Evolutionary conservation across 2,329 filamentous ascomycete genomes (phyloP), one percentile per base, ranked within the genome.

Genomic region (Lecanicillium sp.): DNA sequence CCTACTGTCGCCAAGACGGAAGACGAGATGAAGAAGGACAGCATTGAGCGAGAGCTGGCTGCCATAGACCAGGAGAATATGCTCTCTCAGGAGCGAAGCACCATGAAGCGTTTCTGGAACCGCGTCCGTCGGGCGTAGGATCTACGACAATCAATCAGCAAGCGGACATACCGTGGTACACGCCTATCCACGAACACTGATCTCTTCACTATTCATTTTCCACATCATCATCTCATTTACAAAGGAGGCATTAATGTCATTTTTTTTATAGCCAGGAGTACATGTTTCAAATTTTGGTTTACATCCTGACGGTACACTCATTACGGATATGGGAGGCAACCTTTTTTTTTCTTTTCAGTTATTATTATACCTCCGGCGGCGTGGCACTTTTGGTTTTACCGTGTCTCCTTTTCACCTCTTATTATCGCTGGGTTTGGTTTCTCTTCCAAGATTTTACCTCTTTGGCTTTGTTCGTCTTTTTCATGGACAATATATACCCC

Each of bases 81-180:
- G 30, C 40, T 50, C 6, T 41, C 46, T 17, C 42, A 49, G 4
- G 75, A 79, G 41, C 66, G 64, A 36, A 68, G 72, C 4, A 66
- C 77, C 3, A 70, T 82, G 52, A 81, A 75, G 61, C 70, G 77
- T 37, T 66, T 83, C 40, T 83, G 79, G 78, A 77, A 81, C 45
- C 70, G 68, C 43, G 73, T 82, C 29, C 65, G 71, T 39, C 67
- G 73, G 41, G 53, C 59, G 29, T 64, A 43, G 48, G 9, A n/a
- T n/a, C n/a, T n/a, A n/a, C n/a, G n/a, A n/a, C n/a, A 4, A 14
- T n/a, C n/a, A 36, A 9, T 29, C n/a, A 9, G 25, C 9, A 35
- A 5, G 5, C 20, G 33, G 7, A 35, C n/a, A n/a, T n/a, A n/a
- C n/a, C n/a, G n/a, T n/a, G n/a, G n/a, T n/a, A n/a, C n/a, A n/a